phyloP scores from a whole-genome alignment of 495 filamentous ascomycete species.

The Aspergillus haitiensis region DNA sequence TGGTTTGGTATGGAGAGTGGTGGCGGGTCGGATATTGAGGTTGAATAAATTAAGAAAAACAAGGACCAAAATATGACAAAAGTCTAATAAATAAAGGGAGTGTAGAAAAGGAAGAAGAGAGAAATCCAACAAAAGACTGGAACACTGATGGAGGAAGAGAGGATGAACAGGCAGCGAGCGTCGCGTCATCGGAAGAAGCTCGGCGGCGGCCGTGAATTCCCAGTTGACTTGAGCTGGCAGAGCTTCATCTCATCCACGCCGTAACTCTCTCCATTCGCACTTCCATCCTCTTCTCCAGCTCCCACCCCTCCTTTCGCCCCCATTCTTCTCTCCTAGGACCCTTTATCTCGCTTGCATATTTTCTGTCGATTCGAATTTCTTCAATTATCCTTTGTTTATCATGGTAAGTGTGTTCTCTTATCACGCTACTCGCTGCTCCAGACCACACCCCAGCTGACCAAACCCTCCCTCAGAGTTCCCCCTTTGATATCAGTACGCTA shows the following conservation, averaged over 20 bases:
- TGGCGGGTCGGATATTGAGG: background rate
- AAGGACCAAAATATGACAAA: background rate
- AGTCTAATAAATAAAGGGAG: background rate
- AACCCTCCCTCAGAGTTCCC: constrained; percentile 59
- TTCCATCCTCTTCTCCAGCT: constrained; percentile 15
- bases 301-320: constrained; percentile 5
- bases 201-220: constrained; percentile 24
- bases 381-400: constrained; percentile 15
- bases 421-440: constrained; percentile 12
- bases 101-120: constrained; percentile 1
- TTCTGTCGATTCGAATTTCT: background rate
- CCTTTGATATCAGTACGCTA: constrained; percentile 83
- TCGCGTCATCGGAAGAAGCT: constrained; percentile 47
- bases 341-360: background rate
- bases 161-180: constrained; percentile 43
- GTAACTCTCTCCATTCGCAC: constrained; percentile 21
- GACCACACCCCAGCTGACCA: constrained; percentile 34
- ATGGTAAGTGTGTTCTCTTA: constrained; percentile 27
- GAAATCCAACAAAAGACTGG: constrained; percentile 9
- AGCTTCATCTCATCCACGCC: constrained; percentile 31
- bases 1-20: constrained; percentile 5
- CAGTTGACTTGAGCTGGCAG: constrained; percentile 22
- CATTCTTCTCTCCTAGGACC: background rate
- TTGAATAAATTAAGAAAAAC: background rate
- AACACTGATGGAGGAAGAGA: constrained; percentile 2